phyloP scores from a whole-genome alignment of 805 yeast genomes.

The Cyberlindnera nakhonratchasimensis region DNA sequence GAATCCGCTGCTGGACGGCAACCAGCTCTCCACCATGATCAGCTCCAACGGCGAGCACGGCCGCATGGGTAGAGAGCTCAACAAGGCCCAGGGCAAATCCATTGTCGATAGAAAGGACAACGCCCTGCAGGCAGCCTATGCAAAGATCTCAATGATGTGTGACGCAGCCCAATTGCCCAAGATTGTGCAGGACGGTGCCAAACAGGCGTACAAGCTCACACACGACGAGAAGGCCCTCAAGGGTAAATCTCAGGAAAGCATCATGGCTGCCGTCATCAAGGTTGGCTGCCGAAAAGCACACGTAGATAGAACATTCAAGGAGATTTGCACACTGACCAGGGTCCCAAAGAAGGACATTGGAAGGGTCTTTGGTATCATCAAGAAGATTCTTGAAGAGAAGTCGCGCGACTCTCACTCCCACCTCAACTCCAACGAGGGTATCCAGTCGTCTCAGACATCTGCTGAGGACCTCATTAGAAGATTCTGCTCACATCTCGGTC shows the following conservation, averaged over 20 bases:
- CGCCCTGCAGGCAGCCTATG: slow-evolving; percentile 83
- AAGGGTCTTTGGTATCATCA: slow-evolving; percentile 81
- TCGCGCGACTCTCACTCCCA: slow-evolving; percentile 25
- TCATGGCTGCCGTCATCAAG: slow-evolving; percentile 94
- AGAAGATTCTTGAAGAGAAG: slow-evolving; percentile 54
- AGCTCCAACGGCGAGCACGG: slow-evolving; percentile 78
- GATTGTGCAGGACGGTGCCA: slow-evolving; percentile 95
- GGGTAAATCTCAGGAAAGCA: slow-evolving; percentile 89
- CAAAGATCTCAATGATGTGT: slow-evolving; percentile 91
- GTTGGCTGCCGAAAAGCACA: slow-evolving; percentile 93
- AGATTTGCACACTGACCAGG: slow-evolving; percentile 90
- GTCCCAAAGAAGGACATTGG: slow-evolving; percentile 96
- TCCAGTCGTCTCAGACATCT: slow-evolving; percentile 74
- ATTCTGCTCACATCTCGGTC: slow-evolving; percentile 92
- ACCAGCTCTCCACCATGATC: slow-evolving; percentile 88
- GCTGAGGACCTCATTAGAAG: slow-evolving; percentile 95
- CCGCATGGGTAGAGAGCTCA: slow-evolving; percentile 84
- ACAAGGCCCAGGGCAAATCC: slow-evolving; percentile 83
- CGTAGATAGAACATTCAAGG: slow-evolving; percentile 93
- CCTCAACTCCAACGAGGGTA: slow-evolving; percentile 36
- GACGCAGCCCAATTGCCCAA: slow-evolving; percentile 94
- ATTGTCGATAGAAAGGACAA: slow-evolving; percentile 85
- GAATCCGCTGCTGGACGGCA: slow-evolving; percentile 86
- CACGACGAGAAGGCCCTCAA: slow-evolving; percentile 81
- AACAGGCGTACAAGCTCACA: slow-evolving; percentile 90